Percentiles rank a stretch among this genome's conserved stretches.
Conservation (phyloP, 2,329 filamentous ascomycete species). For the Tolypocladium pustulatum region DNA sequence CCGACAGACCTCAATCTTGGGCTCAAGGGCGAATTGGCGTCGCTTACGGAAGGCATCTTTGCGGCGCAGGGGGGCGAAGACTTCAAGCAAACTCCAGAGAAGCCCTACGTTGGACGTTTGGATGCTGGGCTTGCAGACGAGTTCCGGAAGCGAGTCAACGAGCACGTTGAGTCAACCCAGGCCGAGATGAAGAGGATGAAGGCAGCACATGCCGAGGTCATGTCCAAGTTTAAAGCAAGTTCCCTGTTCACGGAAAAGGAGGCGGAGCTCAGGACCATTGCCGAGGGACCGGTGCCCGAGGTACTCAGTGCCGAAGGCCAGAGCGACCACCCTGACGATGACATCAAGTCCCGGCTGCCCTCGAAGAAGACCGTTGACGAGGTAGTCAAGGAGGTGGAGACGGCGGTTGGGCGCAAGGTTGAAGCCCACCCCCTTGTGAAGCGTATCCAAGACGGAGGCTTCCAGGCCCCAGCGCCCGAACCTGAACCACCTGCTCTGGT, state of each 20-base stretch:
- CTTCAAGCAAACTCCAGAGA: constrained; percentile 34
- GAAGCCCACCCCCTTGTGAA: constrained; percentile 53
- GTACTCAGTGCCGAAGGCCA: constrained; percentile 52
- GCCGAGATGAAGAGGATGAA: constrained; percentile 81
- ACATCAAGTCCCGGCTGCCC: constrained; percentile 21
- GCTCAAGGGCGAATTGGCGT: constrained; percentile 69
- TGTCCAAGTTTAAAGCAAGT: constrained; percentile 64
- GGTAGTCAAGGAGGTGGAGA: constrained; percentile 66
- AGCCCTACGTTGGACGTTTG: constrained; percentile 52
- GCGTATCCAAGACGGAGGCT: constrained; percentile 70
- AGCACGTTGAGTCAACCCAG: constrained; percentile 62
- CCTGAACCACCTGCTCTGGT: constrained; percentile 20
- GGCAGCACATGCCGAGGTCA: constrained; percentile 61
- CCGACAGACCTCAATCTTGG: constrained; percentile 83
- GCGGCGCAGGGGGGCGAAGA: constrained; percentile 49
- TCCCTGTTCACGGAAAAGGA: constrained; percentile 65
- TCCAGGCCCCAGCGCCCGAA: constrained; percentile 49
- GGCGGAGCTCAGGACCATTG: constrained; percentile 58
- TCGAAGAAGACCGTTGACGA: constrained; percentile 53
- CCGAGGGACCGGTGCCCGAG: constrained; percentile 49
- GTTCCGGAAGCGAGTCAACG: constrained; percentile 68
- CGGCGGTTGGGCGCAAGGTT: constrained; percentile 56
- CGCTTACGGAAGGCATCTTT: constrained; percentile 77
- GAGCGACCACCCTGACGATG: constrained; percentile 40
- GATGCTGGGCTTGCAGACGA: constrained; percentile 70